Conservation (phyloP, 257 asterid genomes). For the Ilex asprella region DNA sequence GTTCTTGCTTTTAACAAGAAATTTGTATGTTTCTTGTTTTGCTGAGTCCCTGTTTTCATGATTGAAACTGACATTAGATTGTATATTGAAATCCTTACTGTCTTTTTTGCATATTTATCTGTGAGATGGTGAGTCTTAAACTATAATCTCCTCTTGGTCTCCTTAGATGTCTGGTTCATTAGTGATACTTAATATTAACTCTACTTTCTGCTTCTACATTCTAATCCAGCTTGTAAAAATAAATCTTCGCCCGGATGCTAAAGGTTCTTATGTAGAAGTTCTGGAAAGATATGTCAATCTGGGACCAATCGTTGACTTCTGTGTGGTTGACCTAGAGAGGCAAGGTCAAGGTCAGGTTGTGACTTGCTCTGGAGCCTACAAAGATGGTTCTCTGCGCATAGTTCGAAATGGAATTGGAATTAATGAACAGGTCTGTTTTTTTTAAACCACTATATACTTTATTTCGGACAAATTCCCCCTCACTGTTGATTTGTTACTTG, state of each 20-base stretch:
- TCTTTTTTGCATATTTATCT: neutral
- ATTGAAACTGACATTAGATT: no score
- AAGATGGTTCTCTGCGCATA: slow-evolving; percentile 88
- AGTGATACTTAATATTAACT: slow-evolving; percentile 5
- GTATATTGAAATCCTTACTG: no score
- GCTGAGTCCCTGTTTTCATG: no score
- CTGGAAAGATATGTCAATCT: slow-evolving; percentile 80
- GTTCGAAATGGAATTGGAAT: slow-evolving; percentile 94
- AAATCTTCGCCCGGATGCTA: slow-evolving; percentile 75
- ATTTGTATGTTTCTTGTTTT: neutral
- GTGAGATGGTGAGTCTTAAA: neutral
- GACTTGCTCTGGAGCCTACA: slow-evolving; percentile 94
- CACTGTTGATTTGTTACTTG: neutral
- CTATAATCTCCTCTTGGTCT: slow-evolving; percentile 3
- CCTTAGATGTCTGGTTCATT: neutral
- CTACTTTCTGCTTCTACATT: slow-evolving; percentile 11
- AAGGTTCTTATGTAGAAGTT: slow-evolving; percentile 87
- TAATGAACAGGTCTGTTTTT: slow-evolving; percentile 64
- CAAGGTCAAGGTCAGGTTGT: slow-evolving; percentile 99
- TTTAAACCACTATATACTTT: slow-evolving; percentile 6
- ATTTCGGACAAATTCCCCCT: neutral
- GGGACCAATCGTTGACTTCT: slow-evolving; percentile 94
- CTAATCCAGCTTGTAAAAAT: slow-evolving; percentile 67
- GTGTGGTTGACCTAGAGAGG: slow-evolving; percentile 90
- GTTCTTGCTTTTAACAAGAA: no score